Evolutionary conservation across 2,329 filamentous ascomycete species (phyloP).

Genomic region (Trichoderma gracile): DNA sequence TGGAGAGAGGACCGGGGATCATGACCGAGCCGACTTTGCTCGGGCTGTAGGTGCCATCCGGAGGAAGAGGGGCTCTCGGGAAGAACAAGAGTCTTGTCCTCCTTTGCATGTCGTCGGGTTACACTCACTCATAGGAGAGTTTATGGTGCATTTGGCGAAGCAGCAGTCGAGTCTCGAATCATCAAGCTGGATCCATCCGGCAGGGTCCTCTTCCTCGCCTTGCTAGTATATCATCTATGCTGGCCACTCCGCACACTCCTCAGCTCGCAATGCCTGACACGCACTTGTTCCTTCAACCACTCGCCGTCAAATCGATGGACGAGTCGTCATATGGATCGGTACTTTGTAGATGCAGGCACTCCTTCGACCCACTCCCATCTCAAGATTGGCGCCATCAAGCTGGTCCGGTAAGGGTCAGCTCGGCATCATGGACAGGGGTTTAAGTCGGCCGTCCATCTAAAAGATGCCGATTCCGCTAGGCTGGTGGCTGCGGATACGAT

Average conservation of each 20-base stretch:
- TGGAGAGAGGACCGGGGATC: constrained; percentile 2
- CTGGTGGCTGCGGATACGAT: constrained; percentile 13
- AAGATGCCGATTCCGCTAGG: constrained; percentile 15
- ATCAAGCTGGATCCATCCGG: neutral
- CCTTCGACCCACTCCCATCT: constrained; percentile 13
- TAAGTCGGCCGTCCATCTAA: constrained; percentile 11
- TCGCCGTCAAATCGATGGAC: neutral
- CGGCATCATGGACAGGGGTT: neutral
- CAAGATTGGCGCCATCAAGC: constrained; percentile 12
- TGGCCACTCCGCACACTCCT: neutral
- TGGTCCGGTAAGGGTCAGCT: neutral
- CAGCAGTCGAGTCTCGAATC: neutral
- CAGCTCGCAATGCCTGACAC: neutral
- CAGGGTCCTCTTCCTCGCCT: neutral
- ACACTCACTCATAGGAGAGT: neutral
- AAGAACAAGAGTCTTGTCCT: neutral
- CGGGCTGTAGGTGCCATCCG: neutral
- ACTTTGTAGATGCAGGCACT: neutral
- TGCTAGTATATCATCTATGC: neutral
- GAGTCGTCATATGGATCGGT: neutral
- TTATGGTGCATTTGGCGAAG: neutral
- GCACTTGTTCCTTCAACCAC: too few species aligned
- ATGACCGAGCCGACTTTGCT: neutral
- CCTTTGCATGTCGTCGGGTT: neutral
- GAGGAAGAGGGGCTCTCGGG: neutral